Conservation (phyloP, 2,329 filamentous ascomycete species). For the Dactylellina haptotyla region DNA sequence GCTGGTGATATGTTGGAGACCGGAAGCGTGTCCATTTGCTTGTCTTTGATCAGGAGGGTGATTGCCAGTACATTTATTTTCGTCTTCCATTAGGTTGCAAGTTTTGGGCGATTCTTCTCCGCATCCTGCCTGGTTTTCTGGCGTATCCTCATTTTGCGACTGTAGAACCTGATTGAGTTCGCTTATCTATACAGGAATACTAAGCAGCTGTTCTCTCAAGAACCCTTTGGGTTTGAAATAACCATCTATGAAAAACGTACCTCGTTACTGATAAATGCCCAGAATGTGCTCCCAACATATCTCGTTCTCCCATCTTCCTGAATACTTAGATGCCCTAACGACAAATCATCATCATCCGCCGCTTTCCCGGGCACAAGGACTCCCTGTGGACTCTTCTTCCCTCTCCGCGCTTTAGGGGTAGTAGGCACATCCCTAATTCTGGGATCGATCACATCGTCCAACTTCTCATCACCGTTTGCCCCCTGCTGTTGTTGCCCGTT, state of each 20-base stretch:
- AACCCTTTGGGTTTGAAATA: background rate
- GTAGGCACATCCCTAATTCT: constrained; percentile 33
- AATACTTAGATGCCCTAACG: constrained; percentile 58
- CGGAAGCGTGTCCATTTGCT: background rate
- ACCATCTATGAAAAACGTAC: constrained; percentile 27
- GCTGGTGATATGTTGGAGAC: background rate
- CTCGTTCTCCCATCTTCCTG: constrained; percentile 57
- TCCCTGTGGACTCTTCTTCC: constrained; percentile 37
- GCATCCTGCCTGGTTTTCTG: background rate
- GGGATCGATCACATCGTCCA: constrained; percentile 49
- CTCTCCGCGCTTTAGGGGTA: constrained; percentile 35
- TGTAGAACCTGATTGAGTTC: constrained; percentile 57
- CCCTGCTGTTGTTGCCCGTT: too few relatives aligned
- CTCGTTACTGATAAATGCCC: constrained; percentile 57
- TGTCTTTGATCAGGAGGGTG: background rate
- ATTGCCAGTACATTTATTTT: background rate
- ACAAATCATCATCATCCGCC: constrained; percentile 53
- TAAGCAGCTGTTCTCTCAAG: background rate
- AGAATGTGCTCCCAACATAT: constrained; percentile 58
- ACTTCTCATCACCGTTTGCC: constrained; percentile 17
- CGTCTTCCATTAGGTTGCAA: constrained; percentile 49
- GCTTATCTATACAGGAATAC: constrained; percentile 49
- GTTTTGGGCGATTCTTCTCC: constrained; percentile 11
- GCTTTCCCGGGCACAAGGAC: constrained; percentile 1
- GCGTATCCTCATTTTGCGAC: constrained; percentile 31